Percentiles rank a stretch among this genome's conserved stretches.
Evolutionary conservation across 495 filamentous ascomycete species (phyloP).

Genomic region (Hypoxylon perforatum): DNA sequence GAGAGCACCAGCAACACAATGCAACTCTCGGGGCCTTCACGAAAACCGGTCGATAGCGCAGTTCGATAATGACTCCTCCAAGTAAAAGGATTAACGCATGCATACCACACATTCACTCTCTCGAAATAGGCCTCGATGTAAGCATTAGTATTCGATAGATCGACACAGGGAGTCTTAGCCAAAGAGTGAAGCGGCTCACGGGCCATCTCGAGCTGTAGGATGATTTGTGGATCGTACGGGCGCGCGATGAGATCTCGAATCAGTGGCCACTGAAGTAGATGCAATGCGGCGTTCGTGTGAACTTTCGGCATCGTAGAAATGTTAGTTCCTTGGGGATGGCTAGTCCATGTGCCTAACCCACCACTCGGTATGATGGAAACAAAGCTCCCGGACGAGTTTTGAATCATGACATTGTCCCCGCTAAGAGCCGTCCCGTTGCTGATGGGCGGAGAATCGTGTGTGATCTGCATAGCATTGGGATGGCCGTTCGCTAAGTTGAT

Average conservation of each 20-base stretch:
- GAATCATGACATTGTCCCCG: conserved; percentile 69
- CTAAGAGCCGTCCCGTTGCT: conserved; percentile 76
- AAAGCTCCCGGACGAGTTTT: conserved; percentile 55
- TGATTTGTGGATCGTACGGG: conserved; percentile 80
- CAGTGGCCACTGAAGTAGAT: conserved; percentile 82
- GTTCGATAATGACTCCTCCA: conserved; percentile 81
- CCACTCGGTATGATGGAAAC: conserved; percentile 70
- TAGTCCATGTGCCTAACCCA: conserved; percentile 79
- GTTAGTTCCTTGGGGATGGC: conserved; percentile 65
- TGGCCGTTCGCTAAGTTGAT: conserved; percentile 66
- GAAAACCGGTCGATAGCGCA: conserved; percentile 76
- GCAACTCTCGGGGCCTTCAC: conserved; percentile 82
- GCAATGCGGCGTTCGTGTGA: conserved; percentile 81
- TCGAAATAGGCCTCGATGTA: conserved; percentile 84
- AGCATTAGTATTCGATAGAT: conserved; percentile 76
- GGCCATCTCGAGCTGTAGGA: conserved; percentile 84
- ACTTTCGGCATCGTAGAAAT: conserved; percentile 87
- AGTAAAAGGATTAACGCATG: conserved; percentile 83
- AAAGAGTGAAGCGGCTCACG: conserved; percentile 76
- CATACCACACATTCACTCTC: conserved; percentile 85
- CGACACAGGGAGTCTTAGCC: conserved; percentile 69
- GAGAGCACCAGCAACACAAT: conserved; percentile 82
- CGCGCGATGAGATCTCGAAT: conserved; percentile 80
- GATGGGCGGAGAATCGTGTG: conserved; percentile 72
- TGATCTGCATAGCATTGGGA: conserved; percentile 53